These are phyloP conservation scores for Aspergillus leporis DNA, from an alignment of 495 filamentous ascomycete genomes.

Conservation along the genomic window DNA sequence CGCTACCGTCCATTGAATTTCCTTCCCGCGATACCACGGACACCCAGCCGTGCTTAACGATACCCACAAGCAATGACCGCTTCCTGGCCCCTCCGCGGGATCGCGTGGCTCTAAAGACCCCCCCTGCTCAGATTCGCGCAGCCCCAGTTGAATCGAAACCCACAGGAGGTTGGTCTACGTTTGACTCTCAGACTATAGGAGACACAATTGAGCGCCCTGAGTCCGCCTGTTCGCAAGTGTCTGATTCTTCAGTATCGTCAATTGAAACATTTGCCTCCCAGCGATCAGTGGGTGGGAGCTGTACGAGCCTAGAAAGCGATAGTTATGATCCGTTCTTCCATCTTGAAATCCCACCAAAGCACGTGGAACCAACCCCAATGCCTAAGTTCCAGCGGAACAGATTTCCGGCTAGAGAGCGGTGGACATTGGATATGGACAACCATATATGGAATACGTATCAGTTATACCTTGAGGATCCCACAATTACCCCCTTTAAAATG, in stretches of 20 bases:
- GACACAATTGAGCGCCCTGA: conserved; percentile 52
- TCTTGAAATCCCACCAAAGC: conserved; percentile 40
- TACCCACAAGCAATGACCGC: conserved; percentile 40
- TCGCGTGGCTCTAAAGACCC: conserved; percentile 62
- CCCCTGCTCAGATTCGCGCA: conserved; percentile 55
- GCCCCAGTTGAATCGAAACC: conserved; percentile 33
- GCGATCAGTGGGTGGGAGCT: conserved; percentile 65
- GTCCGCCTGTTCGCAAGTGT: conserved; percentile 62
- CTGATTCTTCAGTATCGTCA: conserved; percentile 71
- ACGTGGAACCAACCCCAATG: conserved; percentile 34
- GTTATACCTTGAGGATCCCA: conserved; percentile 85
- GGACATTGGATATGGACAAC: conserved; percentile 88
- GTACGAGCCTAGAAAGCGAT: conserved; percentile 67
- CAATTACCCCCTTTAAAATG: conserved; percentile 90
- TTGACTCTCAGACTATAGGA: conserved; percentile 35
- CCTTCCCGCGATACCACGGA: conserved; percentile 31
- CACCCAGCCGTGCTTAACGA: conserved; percentile 20
- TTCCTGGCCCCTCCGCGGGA: conserved; percentile 51
- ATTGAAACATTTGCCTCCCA: conserved; percentile 64
- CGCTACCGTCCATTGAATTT: conserved; percentile 63
- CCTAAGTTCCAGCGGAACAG: conserved; percentile 28
- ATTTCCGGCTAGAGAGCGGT: conserved; percentile 41
- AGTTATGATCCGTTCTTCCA: conserved; percentile 56
- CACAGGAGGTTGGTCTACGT: conserved; percentile 29
- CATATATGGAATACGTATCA: conserved; percentile 93